phyloP scores from a whole-genome alignment of 1,284 basidiomycete species.

The Ganoderma sp. region DNA sequence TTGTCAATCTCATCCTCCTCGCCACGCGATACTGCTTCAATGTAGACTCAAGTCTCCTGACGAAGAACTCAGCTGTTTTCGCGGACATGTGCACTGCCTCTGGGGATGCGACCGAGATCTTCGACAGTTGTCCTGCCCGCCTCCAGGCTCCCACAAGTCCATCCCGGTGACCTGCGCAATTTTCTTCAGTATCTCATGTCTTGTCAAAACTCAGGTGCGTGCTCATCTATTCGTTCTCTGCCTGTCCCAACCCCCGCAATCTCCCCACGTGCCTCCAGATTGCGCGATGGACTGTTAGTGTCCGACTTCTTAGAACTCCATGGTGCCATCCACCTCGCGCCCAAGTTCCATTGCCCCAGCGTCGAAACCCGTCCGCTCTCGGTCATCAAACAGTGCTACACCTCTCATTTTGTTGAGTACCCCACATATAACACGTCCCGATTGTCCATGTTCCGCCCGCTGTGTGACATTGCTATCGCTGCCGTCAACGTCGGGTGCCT shows the following conservation, averaged over 20 bases:
- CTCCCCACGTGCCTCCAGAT: background rate
- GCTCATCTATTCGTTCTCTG: no score
- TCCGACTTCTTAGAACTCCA: conserved; percentile 1
- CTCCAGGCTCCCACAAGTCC: no score
- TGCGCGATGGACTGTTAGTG: background rate
- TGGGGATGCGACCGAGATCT: no score
- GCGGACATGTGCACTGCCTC: no score
- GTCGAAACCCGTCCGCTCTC: background rate
- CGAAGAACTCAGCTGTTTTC: no score
- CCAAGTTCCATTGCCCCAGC: conserved; percentile 1
- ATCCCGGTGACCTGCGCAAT: background rate
- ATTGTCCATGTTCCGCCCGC: background rate
- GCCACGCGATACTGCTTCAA: no score
- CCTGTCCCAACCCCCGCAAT: no score
- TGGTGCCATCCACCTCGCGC: conserved; percentile 8
- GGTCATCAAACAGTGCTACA: background rate
- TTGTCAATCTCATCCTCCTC: no score
- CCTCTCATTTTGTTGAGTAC: background rate
- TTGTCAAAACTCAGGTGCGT: background rate
- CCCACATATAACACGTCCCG: background rate
- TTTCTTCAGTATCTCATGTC: conserved; percentile 7
- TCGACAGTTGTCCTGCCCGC: no score
- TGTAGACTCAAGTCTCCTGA: no score
- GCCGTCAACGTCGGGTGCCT: conserved; percentile 12
- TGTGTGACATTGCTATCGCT: background rate